Conservation (phyloP, 2,329 filamentous ascomycete genomes). For the Fusarium avenaceum region DNA sequence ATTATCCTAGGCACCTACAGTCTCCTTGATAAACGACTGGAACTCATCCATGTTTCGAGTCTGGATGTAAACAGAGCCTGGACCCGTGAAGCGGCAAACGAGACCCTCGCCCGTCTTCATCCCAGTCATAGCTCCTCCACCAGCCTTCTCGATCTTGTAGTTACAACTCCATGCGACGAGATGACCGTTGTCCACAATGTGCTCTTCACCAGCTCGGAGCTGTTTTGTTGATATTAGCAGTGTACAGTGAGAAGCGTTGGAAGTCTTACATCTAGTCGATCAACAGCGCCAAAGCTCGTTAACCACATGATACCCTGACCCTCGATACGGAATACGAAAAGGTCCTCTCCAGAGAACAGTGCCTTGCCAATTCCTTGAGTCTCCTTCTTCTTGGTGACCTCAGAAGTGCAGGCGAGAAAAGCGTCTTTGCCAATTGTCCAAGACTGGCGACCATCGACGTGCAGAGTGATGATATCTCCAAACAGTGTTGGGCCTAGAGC, state of each 20-base stretch:
- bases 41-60: background rate
- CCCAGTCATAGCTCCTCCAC: background rate
- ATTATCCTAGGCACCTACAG: too few species aligned
- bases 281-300: constrained; percentile 5
- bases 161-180: background rate
- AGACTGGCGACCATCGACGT: background rate
- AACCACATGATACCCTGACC: constrained; percentile 3
- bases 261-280: background rate
- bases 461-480: background rate
- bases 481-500: background rate
- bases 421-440: constrained; percentile 4
- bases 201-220: background rate
- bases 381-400: background rate
- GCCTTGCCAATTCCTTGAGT: constrained; percentile 1
- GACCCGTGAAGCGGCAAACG: background rate
- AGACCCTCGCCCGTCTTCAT: background rate
- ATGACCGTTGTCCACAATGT: background rate
- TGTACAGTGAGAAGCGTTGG: background rate
- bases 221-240: background rate
- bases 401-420: background rate
- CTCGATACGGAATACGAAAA: constrained; percentile 3
- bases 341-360: background rate
- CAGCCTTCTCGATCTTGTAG: background rate
- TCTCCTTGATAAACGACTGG: background rate
- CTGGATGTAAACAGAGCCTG: background rate